Percentiles rank a stretch among this genome's conserved stretches.
Evolutionary conservation across 2,329 filamentous ascomycete species (phyloP).

Genomic region (Penicillium sumatraense): DNA sequence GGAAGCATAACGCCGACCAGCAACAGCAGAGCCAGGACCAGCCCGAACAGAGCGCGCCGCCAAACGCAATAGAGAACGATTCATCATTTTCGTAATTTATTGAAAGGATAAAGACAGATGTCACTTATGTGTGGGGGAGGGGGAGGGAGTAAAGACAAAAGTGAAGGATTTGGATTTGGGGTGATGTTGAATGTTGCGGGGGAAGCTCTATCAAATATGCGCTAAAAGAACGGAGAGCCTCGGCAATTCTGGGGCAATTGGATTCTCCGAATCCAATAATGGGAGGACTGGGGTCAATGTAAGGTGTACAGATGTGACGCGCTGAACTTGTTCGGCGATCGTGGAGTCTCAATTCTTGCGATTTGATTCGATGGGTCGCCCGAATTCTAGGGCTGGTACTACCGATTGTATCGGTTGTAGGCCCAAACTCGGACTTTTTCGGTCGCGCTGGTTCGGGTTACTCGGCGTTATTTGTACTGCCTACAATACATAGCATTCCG

Average conservation of each 20-base stretch:
- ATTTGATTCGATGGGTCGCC: conserved; percentile 18
- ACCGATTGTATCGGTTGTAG: neutral
- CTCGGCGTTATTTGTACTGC: neutral
- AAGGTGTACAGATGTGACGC: no score
- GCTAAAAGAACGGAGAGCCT: conserved; percentile 28
- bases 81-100: conserved; percentile 35
- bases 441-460: conserved; percentile 6
- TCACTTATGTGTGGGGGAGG: neutral
- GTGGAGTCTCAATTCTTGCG: neutral
- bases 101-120: neutral
- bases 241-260: conserved; percentile 27
- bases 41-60: conserved; percentile 35
- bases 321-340: neutral
- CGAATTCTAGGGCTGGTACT: neutral
- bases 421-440: conserved; percentile 23
- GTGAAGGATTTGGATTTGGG: neutral
- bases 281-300: no score
- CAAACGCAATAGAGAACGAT: conserved; percentile 36
- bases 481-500: neutral
- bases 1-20: conserved; percentile 33
- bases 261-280: conserved; percentile 20
- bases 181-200: conserved; percentile 19
- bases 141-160: no score
- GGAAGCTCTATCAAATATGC: conserved; percentile 31
- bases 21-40: conserved; percentile 24